Base-by-base conservation (phyloP, 2,329 filamentous ascomycete species). In the Fusarium stilboides region DNA sequence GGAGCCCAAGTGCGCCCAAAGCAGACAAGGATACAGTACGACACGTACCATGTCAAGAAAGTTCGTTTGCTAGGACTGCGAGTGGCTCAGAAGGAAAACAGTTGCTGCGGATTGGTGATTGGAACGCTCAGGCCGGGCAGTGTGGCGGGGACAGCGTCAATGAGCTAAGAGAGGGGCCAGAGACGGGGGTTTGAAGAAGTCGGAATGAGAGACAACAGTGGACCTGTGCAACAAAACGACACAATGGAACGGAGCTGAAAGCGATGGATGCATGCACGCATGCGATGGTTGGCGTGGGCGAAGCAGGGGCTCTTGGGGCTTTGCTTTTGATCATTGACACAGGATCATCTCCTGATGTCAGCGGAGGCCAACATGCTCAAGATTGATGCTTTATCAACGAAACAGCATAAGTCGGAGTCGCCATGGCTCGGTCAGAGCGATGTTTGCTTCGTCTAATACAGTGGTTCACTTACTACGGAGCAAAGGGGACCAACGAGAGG, bases 131-230 rank as follows among this genome's bases (percentile, higher is more conserved):
- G 31, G 45, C 62, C 49, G 59, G 62, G 15, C 19, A 63, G 49
- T 20, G 56, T 60, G 53, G 69, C 47, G 69, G 66, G 57, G 53
- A 46, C 50, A 65, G 36, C 36, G 28, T 70, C 36, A 47, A 70
- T 20, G 50, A 64, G 36, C 46, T 53, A 59, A 46, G 52, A 51
- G 63, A 62, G 60, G 60, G 59, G 63, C 39, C 49, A 36, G 62
- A 26, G 40, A 26, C 51, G 26, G n/a, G 59, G 58, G 51, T 44
- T 59, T 58, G n/a, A 40, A 53, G 53, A 66, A 56, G 58, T 60
- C 50, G 55, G 64, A 53, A 54, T 43, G 57, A 62, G 61, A 72
- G 63, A 74, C 63, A 67, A 33, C 50, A 57, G 65, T 74, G 71
- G 69, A 72, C 46, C 62, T 61, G 67, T 67, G 64, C 49, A 51